phyloP scores from a whole-genome alignment of 768 basidiomycete species.

The Suillus discolor region DNA sequence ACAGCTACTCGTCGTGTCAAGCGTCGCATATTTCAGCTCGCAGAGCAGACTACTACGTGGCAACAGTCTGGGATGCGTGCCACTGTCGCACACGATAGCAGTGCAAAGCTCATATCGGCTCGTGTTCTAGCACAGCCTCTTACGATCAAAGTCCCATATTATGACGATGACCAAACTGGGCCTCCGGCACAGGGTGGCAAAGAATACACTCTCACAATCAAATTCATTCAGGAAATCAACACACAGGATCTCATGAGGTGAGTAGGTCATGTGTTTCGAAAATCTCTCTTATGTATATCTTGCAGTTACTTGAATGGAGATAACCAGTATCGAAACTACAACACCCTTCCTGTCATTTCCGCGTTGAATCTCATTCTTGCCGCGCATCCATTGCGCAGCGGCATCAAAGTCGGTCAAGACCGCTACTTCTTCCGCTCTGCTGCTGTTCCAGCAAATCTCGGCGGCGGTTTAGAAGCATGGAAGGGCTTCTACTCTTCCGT shows the following conservation, averaged over 20 bases:
- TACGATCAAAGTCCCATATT: constrained; percentile 40
- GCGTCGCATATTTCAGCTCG: constrained; percentile 49
- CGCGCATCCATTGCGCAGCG: constrained; percentile 46
- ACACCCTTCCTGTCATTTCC: constrained; percentile 48
- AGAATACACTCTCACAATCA: constrained; percentile 47
- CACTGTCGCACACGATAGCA: constrained; percentile 49
- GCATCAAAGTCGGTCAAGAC: constrained; percentile 55
- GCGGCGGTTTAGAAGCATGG: constrained; percentile 61
- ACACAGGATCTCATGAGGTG: constrained; percentile 44
- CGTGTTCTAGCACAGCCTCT: constrained; percentile 43
- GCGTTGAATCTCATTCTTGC: constrained; percentile 54
- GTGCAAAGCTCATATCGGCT: constrained; percentile 48
- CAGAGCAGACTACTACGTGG: constrained; percentile 47
- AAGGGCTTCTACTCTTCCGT: constrained; percentile 51
- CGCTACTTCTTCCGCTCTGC: constrained; percentile 51
- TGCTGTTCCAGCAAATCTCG: constrained; percentile 35
- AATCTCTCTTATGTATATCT: constrained; percentile 12
- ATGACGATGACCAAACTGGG: constrained; percentile 47
- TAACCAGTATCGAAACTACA: constrained; percentile 43
- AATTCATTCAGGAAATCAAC: constrained; percentile 45
- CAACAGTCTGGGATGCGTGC: constrained; percentile 39
- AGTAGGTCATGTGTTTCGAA: constrained; percentile 10
- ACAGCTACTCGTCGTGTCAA: constrained; percentile 42
- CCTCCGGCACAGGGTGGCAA: constrained; percentile 35
- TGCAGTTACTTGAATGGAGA: constrained; percentile 49